Evolutionary conservation across 139 green algal genomes (phyloP).

Genomic region (Haematococcus lacustris): DNA sequence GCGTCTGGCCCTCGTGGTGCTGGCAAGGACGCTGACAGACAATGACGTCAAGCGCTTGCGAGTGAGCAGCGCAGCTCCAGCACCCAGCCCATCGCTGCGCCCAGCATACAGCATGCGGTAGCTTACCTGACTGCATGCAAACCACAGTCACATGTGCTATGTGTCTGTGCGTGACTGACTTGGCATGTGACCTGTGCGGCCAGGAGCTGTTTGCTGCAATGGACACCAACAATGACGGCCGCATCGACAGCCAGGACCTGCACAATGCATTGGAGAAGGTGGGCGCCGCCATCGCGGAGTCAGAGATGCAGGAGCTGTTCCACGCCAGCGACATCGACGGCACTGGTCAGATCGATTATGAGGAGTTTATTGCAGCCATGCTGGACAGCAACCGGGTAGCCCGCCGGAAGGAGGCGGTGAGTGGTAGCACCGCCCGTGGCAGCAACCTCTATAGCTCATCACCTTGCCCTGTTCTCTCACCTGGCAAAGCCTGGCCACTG

Average conservation of each 20-base stretch:
- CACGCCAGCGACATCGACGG: slow-evolving; percentile 38
- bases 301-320: slow-evolving; percentile 48
- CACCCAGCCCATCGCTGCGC: no score
- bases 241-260: slow-evolving; percentile 43
- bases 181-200: no score
- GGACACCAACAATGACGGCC: slow-evolving; percentile 51
- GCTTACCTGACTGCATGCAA: no score
- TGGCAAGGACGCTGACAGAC: slow-evolving; percentile 50
- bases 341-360: slow-evolving; percentile 55
- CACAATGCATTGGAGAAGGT: slow-evolving; percentile 47
- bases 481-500: no score
- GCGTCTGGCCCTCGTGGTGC: slow-evolving; percentile 49
- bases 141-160: no score
- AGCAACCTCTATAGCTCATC: no score
- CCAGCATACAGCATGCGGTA: no score
- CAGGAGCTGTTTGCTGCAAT: slow-evolving; percentile 53
- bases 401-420: slow-evolving; percentile 32
- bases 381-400: slow-evolving; percentile 40
- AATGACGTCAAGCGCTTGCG: slow-evolving; percentile 49
- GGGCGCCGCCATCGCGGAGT: slow-evolving; percentile 45
- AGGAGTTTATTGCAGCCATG: slow-evolving; percentile 60
- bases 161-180: no score
- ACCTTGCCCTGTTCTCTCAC: no score
- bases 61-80: no score
- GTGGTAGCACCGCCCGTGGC: no score